Conservation (phyloP, 441 rosid genomes). For the Isatis lusitanica region DNA sequence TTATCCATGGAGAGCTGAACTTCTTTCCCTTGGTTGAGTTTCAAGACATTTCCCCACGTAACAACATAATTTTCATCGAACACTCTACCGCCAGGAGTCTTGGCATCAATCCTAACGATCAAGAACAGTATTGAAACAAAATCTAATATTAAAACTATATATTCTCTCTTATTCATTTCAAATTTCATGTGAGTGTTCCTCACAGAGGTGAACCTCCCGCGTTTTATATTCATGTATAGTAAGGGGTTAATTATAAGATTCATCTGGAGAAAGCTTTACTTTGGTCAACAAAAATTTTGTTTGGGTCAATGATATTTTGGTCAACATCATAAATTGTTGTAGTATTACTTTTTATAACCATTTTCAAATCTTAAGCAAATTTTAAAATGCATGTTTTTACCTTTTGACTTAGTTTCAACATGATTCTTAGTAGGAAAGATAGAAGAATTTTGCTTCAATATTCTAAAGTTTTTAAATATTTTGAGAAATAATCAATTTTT, state of each 20-base stretch:
- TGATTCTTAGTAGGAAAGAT: no score
- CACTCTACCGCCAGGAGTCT: background rate
- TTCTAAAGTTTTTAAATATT: no score
- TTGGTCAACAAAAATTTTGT: background rate
- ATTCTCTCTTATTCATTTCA: background rate
- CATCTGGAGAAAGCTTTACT: background rate
- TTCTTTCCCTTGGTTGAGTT: conserved; percentile 56
- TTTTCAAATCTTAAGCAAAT: background rate
- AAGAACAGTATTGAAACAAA: conserved; percentile 7
- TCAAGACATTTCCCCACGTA: conserved; percentile 72
- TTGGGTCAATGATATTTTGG: background rate
- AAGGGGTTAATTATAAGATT: background rate
- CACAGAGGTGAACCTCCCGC: background rate
- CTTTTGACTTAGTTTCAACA: no score
- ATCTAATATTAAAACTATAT: background rate
- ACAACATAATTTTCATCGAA: conserved; percentile 64
- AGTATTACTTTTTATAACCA: background rate
- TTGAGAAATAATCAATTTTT: no score
- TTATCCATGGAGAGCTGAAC: conserved; percentile 63
- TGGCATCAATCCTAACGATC: background rate
- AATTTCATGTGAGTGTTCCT: background rate
- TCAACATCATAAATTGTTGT: background rate
- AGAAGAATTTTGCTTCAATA: no score
- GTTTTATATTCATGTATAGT: background rate
- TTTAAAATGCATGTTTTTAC: background rate